A percentile compares a stretch with the other conserved stretches of the same genome.
These are phyloP conservation scores for Aquilaria agallochum DNA, from an alignment of 441 rosid genomes.

Conservation along the genomic window DNA sequence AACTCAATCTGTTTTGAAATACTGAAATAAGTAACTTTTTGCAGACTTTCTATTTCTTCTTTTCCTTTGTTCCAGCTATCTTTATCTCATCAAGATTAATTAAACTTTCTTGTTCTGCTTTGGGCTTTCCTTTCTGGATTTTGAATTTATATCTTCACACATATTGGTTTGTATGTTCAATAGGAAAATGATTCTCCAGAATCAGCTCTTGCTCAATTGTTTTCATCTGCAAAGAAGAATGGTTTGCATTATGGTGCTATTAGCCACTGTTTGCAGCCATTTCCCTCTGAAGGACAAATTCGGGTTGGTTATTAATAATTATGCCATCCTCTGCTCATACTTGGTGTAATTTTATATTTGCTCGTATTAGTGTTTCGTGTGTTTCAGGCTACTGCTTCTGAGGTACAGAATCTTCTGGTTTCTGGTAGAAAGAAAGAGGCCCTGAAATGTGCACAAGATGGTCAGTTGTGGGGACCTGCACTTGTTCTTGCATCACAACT, in stretches of 20 bases:
- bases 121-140: too few species aligned
- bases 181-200: slow-evolving; percentile 89
- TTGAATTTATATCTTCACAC: too few species aligned
- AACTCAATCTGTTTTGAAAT: too few species aligned
- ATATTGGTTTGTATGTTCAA: too few species aligned
- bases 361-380: slow-evolving; percentile 26
- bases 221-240: slow-evolving; percentile 67
- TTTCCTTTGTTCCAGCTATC: too few species aligned
- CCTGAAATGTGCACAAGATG: slow-evolving; percentile 77
- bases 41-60: too few species aligned
- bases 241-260: slow-evolving; percentile 45
- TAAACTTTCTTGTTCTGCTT: too few species aligned
- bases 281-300: slow-evolving; percentile 88
- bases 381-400: slow-evolving; percentile 81
- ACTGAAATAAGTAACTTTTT: too few species aligned
- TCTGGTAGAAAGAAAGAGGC: slow-evolving; percentile 95
- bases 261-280: slow-evolving; percentile 67
- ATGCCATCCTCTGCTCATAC: slow-evolving; percentile 4
- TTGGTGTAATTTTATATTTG: slow-evolving; percentile 12
- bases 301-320: slow-evolving; percentile 36
- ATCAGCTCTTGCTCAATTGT: slow-evolving; percentile 90
- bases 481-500: slow-evolving; percentile 95
- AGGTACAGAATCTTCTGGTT: slow-evolving; percentile 92
- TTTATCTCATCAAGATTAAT: too few species aligned
- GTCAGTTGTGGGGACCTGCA: slow-evolving; percentile 99